Percentiles rank a stretch among this genome's conserved stretches.
phyloP scores from a whole-genome alignment of 176 grass and related monocot genomes.

The Carex myosuroides region DNA sequence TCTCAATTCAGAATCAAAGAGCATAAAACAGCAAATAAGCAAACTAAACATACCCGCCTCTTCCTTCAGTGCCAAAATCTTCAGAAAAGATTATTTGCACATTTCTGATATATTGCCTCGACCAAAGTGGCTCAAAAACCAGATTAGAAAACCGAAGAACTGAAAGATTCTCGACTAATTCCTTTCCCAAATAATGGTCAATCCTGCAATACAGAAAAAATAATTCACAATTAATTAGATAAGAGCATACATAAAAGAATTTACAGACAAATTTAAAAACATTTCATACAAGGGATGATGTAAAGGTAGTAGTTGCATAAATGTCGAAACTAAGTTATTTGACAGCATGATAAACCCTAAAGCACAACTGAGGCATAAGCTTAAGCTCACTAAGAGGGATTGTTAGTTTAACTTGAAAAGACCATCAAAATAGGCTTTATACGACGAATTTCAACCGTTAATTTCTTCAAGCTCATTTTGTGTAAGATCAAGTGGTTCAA shows the following conservation, averaged over 20 bases:
- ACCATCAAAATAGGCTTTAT: background rate
- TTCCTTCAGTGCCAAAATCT: conserved; percentile 86
- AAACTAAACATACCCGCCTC: conserved; percentile 61
- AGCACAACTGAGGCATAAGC: background rate
- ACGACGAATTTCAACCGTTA: background rate
- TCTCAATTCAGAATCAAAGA: background rate
- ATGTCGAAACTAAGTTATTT: background rate
- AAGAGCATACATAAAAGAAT: background rate
- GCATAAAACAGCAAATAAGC: background rate
- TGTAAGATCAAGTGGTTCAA: background rate
- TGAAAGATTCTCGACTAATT: conserved; percentile 84
- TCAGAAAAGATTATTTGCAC: conserved; percentile 93
- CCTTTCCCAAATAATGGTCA: conserved; percentile 91
- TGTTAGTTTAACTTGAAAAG: background rate
- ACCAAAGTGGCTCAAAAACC: conserved; percentile 97
- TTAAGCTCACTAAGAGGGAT: background rate
- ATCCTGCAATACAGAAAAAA: conserved; percentile 44
- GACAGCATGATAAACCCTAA: background rate
- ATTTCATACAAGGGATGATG: background rate
- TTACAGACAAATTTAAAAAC: background rate
- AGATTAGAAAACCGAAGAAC: conserved; percentile 95
- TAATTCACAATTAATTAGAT: background rate
- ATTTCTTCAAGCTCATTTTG: background rate
- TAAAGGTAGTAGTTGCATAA: background rate
- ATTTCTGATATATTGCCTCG: conserved; percentile 86